Evolutionary conservation across 768 basidiomycete species (phyloP), one percentile per base, ranked within the genome.

Genomic region (Mycena capillaripes): DNA sequence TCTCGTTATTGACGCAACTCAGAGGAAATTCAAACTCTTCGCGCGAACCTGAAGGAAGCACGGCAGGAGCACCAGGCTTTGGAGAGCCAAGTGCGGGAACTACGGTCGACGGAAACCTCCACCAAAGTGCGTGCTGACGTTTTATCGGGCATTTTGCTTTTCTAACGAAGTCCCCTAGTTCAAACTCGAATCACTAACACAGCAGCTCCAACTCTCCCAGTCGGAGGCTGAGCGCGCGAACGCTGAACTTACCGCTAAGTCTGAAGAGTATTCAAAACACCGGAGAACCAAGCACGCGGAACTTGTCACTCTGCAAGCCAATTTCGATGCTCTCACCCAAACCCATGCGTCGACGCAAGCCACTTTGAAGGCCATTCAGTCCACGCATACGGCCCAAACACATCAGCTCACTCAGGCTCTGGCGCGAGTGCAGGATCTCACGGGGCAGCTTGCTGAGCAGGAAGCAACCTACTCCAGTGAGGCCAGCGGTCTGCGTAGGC

Each of bases 401-500:
- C 91, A 92, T 70, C 93, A 96, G 68, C 87, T 97, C 34, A 91
- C 91, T 0, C 92, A 95, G 72, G 89, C 95, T 0, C 86, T 96
- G 50, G 86, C 91, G 21, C 90, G 92, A 66, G 89, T 95, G 21
- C 92, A 95, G 75, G 90, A 91, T 66, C 86, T 97, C 44, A 91
- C 90, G 40, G 90, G 92, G 7, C 91, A 92, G 72, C 85, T 97
- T 16, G 96, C 95, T 3, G 94, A 95, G 76, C 93, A 95, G 76
- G 96, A 97, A 76, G 91, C 92, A 1, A 91, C 91, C 2, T 97
- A 95, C 79, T 87, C 92, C 0, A 89, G 87, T 68, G 97, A 98
- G 79, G 91, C 92, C 2, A 90, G 88, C 46, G 89, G 91, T 16
- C 82, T 97, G 75, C 89, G 90, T 69, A 88, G 96, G 34, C 85